phyloP scores from a whole-genome alignment of 768 basidiomycete genomes.

The Suillus discolor region DNA sequence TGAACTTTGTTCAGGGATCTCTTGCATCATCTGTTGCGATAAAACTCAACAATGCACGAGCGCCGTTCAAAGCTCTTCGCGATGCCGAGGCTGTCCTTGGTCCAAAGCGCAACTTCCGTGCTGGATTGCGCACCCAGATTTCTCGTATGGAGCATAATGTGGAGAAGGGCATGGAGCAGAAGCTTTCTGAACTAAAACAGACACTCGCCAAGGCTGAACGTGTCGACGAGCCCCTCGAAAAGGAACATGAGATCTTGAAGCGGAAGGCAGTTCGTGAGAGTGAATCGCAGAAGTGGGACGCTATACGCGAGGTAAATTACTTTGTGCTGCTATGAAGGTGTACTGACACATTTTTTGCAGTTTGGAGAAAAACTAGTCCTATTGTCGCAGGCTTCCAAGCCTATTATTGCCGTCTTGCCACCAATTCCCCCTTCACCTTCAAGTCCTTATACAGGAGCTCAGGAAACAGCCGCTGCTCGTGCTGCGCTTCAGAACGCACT shows the following conservation, averaged over 20 bases:
- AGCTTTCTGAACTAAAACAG: constrained; percentile 67
- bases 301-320: constrained; percentile 67
- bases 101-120: constrained; percentile 65
- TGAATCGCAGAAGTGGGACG: constrained; percentile 79
- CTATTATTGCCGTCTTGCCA: constrained; percentile 65
- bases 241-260: constrained; percentile 70
- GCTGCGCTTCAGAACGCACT: constrained; percentile 78
- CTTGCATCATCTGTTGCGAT: constrained; percentile 60
- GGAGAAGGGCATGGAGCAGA: constrained; percentile 65
- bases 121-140: constrained; percentile 61
- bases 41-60: constrained; percentile 65
- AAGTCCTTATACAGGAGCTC: constrained; percentile 61
- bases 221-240: constrained; percentile 68
- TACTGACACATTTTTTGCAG: constrained; percentile 37
- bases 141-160: constrained; percentile 65
- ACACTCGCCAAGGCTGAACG: constrained; percentile 66
- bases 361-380: constrained; percentile 82
- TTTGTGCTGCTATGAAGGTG: not conserved
- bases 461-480: constrained; percentile 67
- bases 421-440: constrained; percentile 60
- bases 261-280: constrained; percentile 77
- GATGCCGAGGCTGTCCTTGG: constrained; percentile 64
- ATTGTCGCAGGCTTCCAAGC: constrained; percentile 68
- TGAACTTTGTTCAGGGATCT: constrained; percentile 77
- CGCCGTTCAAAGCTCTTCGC: constrained; percentile 70